These are phyloP conservation scores for Silene conica DNA, from an alignment of 148 eudicot genomes.

Conservation along the genomic window DNA sequence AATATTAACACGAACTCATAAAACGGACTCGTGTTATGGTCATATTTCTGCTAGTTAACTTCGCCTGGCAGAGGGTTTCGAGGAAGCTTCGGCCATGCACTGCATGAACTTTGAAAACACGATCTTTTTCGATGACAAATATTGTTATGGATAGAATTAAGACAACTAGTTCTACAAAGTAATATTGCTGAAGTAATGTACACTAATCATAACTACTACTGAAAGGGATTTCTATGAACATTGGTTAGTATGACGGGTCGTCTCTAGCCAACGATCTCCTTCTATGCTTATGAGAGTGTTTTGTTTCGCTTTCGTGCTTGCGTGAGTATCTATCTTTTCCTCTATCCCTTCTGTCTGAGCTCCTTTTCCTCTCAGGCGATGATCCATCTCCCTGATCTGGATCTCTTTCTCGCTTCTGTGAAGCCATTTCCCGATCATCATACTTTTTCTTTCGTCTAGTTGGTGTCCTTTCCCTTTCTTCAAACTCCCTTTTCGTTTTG, in stretches of 20 bases:
- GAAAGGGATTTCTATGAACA: not conserved
- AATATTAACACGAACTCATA: too few species aligned
- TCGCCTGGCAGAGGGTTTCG: too few species aligned
- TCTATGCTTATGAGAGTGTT: constrained; percentile 36
- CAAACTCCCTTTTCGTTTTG: not conserved
- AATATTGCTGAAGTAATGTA: not conserved
- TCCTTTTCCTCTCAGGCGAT: constrained; percentile 37
- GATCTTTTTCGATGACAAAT: too few species aligned
- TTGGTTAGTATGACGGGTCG: not conserved
- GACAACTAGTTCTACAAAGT: too few species aligned
- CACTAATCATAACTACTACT: not conserved
- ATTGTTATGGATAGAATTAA: too few species aligned
- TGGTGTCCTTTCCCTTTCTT: not conserved
- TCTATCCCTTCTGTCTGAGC: constrained; percentile 36
- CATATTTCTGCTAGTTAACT: too few species aligned
- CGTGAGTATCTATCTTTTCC: constrained; percentile 20
- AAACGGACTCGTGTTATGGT: too few species aligned
- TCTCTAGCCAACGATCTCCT: constrained; percentile 28
- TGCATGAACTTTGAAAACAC: too few species aligned
- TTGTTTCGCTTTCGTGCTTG: constrained; percentile 28
- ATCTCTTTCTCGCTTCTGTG: not conserved
- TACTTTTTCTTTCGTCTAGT: not conserved
- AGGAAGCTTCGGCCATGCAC: too few species aligned
- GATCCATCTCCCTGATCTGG: not conserved
- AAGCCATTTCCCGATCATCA: not conserved